Conservation (phyloP, 2,329 filamentous ascomycete species). For the Plenodomus lindquistii region DNA sequence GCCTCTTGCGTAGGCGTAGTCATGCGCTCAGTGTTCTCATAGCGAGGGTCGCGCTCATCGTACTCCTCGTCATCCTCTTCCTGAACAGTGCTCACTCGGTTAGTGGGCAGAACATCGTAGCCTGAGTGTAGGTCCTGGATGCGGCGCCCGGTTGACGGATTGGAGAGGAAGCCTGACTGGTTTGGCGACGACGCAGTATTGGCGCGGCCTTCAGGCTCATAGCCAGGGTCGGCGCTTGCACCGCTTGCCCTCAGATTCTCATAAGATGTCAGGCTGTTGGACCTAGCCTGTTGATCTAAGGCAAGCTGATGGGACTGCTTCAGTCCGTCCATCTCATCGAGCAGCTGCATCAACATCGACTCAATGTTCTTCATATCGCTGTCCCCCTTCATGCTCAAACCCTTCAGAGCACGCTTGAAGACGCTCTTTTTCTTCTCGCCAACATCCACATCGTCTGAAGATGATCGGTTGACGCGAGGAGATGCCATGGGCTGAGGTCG, state of each 20-base stretch:
- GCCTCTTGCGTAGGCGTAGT: constrained; percentile 64
- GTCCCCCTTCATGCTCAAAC: constrained; percentile 82
- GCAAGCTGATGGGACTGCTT: constrained; percentile 47
- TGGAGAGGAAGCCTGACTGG: constrained; percentile 75
- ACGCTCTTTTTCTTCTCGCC: constrained; percentile 85
- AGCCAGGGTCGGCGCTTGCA: constrained; percentile 71
- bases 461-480: constrained; percentile 60
- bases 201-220: constrained; percentile 81
- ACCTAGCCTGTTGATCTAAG: constrained; percentile 36
- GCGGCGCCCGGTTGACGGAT: constrained; percentile 56
- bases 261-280: constrained; percentile 65
- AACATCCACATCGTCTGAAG: constrained; percentile 57
- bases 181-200: constrained; percentile 75
- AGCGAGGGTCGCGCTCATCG: constrained; percentile 62
- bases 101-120: constrained; percentile 61
- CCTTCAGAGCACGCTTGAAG: constrained; percentile 92
- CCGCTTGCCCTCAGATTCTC: constrained; percentile 71
- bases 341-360: constrained; percentile 75
- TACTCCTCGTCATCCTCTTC: constrained; percentile 81
- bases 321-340: constrained; percentile 82
- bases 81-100: constrained; percentile 87
- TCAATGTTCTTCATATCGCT: constrained; percentile 83
- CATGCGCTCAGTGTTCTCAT: constrained; percentile 62
- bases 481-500: constrained; percentile 68
- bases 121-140: constrained; percentile 52